phyloP scores from a whole-genome alignment of 129 eudicot species.

The Saposhnikovia divaricata region DNA sequence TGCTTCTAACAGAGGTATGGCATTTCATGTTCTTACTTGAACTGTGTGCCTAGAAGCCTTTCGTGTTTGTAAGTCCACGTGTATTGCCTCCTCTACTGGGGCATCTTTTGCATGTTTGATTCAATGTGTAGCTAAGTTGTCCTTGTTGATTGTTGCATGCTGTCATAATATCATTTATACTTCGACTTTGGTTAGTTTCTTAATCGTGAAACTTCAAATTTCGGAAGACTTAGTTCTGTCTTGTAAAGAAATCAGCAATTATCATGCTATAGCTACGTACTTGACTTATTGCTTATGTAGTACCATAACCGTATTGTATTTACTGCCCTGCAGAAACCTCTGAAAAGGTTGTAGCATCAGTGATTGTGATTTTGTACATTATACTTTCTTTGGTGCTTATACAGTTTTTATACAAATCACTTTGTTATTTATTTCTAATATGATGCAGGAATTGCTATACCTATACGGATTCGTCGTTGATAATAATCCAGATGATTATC shows the following conservation, averaged over 20 bases:
- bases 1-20: neutral
- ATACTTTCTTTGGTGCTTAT: neutral
- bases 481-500: constrained; percentile 85
- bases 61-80: neutral
- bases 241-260: neutral
- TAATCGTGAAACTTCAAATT: neutral
- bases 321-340: neutral
- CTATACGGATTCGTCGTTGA: constrained; percentile 84
- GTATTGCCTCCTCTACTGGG: neutral
- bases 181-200: neutral
- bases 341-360: neutral
- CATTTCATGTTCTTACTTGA: neutral
- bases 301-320: neutral
- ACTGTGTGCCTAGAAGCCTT: neutral
- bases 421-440: neutral
- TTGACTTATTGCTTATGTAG: neutral
- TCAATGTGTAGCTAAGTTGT: too few species aligned
- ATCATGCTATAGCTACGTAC: neutral
- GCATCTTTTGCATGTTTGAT: neutral
- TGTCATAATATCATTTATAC: neutral
- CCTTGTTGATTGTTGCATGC: neutral
- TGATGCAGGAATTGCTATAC: constrained; percentile 86
- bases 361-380: neutral
- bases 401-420: neutral
- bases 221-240: neutral